A percentile compares a stretch with the other conserved stretches of the same genome.
Evolutionary conservation across 495 filamentous ascomycete genomes (phyloP).

Genomic region (Aspergillus egyptiacus): DNA sequence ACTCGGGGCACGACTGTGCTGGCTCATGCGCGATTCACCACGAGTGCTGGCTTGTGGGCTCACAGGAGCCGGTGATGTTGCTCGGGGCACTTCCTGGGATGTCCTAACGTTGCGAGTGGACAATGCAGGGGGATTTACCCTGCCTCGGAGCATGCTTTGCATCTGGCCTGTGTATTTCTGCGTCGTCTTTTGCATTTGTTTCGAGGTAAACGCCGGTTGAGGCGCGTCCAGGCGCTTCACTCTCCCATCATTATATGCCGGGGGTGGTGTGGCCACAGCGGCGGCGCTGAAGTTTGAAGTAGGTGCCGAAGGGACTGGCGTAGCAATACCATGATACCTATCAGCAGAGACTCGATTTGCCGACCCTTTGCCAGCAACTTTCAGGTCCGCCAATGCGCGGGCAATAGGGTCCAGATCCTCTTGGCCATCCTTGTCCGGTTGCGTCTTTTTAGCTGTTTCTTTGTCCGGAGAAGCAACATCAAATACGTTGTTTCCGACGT

Average conservation of each 20-base stretch:
- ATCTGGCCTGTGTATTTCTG: conserved; percentile 80
- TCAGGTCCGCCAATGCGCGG: conserved; percentile 84
- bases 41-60: conserved; percentile 44
- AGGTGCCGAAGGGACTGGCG: conserved; percentile 62
- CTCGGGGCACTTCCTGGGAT: conserved; percentile 38
- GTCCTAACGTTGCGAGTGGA: conserved; percentile 26
- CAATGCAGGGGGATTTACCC: conserved; percentile 27
- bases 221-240: conserved; percentile 80
- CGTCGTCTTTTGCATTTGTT: conserved; percentile 89
- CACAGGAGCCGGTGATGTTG: conserved; percentile 46
- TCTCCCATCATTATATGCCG: conserved; percentile 71
- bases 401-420: conserved; percentile 82
- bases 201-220: conserved; percentile 83
- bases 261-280: conserved; percentile 48
- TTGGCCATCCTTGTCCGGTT: conserved; percentile 25
- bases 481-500: conserved; percentile 94
- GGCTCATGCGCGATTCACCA: conserved; percentile 35
- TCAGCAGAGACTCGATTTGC: conserved; percentile 83
- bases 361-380: conserved; percentile 73
- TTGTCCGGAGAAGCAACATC: conserved; percentile 82
- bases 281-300: conserved; percentile 53
- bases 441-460: conserved; percentile 31
- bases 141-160: conserved; percentile 67
- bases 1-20: conserved; percentile 33
- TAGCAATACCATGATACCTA: conserved; percentile 82